These are phyloP conservation scores for Boletales sp. DNA, from an alignment of 768 basidiomycete species.

Conservation along the genomic window DNA sequence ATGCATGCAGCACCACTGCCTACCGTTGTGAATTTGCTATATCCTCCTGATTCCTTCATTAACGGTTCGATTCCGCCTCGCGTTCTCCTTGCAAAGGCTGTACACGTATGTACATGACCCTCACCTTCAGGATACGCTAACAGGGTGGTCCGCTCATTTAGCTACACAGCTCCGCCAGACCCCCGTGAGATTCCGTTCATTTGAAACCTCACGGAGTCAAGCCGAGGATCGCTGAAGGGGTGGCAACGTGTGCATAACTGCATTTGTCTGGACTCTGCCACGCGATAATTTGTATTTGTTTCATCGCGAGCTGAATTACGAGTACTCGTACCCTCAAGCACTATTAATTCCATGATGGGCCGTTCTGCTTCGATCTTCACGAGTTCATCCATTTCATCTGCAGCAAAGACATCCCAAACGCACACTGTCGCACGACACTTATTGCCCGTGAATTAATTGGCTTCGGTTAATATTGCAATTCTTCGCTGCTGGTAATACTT, in stretches of 20 bases:
- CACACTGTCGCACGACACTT: conserved; percentile 21
- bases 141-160: conserved; percentile 29
- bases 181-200: conserved; percentile 2
- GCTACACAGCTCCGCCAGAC: conserved; percentile 18
- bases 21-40: too few relatives aligned
- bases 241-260: conserved; percentile 23
- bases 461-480: conserved; percentile 24
- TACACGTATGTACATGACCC: conserved; percentile 22
- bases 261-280: conserved; percentile 10
- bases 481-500: conserved; percentile 27
- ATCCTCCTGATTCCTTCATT: too few relatives aligned
- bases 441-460: conserved; percentile 31
- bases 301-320: conserved; percentile 22
- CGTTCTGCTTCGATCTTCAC: too few relatives aligned
- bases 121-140: conserved; percentile 29
- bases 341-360: too few relatives aligned
- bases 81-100: conserved; percentile 19
- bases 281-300: conserved; percentile 14
- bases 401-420: conserved; percentile 22
- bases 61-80: conserved; percentile 4
- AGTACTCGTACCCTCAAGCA: conserved; percentile 21
- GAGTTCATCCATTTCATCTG: not conserved
- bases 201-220: conserved; percentile 26
- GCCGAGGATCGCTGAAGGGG: conserved; percentile 30
- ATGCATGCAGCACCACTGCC: too few relatives aligned